A percentile compares a stretch with the other conserved stretches of the same genome.
These are phyloP conservation scores for Colletotrichum cordylinicola DNA, from an alignment of 2,329 filamentous ascomycete genomes.

Conservation along the genomic window DNA sequence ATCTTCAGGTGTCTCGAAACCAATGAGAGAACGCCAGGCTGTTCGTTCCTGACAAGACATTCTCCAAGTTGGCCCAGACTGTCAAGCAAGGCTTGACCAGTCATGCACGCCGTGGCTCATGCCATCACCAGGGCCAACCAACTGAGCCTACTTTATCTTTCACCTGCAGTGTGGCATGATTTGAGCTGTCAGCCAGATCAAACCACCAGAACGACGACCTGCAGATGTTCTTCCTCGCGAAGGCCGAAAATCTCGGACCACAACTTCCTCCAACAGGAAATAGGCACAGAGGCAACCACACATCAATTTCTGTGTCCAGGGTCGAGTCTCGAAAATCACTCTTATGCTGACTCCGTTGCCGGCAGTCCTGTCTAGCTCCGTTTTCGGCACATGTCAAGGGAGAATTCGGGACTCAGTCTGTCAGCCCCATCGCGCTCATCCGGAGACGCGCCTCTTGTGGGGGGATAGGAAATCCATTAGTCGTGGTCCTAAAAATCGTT, in stretches of 20 bases:
- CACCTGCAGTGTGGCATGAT: background rate
- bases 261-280: background rate
- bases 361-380: conserved; percentile 6
- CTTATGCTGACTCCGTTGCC: background rate
- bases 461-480: conserved; percentile 4
- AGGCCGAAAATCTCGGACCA: background rate
- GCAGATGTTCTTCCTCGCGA: background rate
- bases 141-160: background rate
- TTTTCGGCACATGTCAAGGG: conserved; percentile 18
- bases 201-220: background rate
- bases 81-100: background rate
- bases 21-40: background rate
- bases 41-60: conserved; percentile 16
- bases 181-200: background rate
- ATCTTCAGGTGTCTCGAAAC: background rate
- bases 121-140: background rate
- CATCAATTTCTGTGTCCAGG: background rate
- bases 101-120: background rate
- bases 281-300: background rate
- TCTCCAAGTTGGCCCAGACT: background rate
- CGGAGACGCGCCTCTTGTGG: conserved; percentile 8
- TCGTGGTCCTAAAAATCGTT: background rate
- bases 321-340: background rate
- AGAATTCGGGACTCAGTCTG: background rate
- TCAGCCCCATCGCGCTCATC: conserved; percentile 3